Conservation (phyloP, 306 rosid genomes). For the Pyrus bretschneideri region DNA sequence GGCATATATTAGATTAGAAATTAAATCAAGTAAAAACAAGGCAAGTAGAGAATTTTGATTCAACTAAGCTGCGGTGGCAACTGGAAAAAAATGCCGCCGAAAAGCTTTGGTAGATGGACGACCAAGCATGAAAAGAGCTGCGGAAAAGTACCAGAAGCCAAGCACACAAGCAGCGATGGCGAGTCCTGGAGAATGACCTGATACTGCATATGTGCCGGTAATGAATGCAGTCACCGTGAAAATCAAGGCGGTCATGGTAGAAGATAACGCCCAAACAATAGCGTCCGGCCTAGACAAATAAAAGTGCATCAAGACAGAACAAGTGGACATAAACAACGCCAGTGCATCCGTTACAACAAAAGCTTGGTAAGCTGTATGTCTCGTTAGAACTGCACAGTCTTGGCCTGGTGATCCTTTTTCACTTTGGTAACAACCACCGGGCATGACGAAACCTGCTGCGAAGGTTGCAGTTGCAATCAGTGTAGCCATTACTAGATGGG, state of each 20-base stretch:
- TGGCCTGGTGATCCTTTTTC: background rate
- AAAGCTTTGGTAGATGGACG: background rate
- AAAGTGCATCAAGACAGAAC: background rate
- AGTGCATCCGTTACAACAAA: background rate
- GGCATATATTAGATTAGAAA: background rate
- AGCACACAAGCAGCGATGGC: background rate
- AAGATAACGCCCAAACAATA: background rate
- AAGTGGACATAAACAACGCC: background rate
- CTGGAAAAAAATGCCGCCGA: background rate
- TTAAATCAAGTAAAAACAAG: background rate
- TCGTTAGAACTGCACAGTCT: background rate
- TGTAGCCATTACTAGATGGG: background rate
- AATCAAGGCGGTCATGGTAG: background rate
- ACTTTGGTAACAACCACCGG: background rate
- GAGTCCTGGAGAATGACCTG: background rate
- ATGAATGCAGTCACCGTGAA: background rate
- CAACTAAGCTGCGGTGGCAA: background rate
- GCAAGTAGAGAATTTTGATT: background rate
- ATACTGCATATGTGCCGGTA: background rate
- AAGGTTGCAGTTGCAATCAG: background rate
- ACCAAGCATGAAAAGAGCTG: background rate
- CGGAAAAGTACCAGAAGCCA: background rate
- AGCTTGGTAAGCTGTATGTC: background rate
- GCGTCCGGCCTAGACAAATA: background rate
- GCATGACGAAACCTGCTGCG: background rate